Percentiles rank a stretch among this genome's conserved stretches.
These are phyloP conservation scores for Leucoagaricus sp. DNA, from an alignment of 1,284 basidiomycete genomes.

Conservation along the genomic window DNA sequence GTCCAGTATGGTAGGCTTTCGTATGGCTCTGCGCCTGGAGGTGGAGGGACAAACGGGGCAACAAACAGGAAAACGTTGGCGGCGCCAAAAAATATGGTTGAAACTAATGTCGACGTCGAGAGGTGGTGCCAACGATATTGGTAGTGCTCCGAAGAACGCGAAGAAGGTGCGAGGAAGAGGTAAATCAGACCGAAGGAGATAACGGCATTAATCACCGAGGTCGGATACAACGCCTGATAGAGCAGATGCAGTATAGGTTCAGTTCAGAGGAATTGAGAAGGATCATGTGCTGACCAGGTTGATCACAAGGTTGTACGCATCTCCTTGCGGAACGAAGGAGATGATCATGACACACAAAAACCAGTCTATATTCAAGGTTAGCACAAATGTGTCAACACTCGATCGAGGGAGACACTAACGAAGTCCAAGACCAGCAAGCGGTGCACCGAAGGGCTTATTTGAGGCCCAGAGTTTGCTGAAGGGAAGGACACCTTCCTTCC, in stretches of 20 bases:
- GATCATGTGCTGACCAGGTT: conserved; percentile 35
- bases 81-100: conserved; percentile 31
- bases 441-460: conserved; percentile 37
- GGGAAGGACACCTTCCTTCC: conserved; percentile 38
- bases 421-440: conserved; percentile 32
- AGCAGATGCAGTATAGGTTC: neutral
- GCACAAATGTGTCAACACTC: neutral
- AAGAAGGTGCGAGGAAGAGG: conserved; percentile 20
- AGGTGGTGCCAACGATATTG: conserved; percentile 5
- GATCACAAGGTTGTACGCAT: conserved; percentile 37
- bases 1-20: conserved; percentile 37
- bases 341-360: conserved; percentile 30
- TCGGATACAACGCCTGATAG: conserved; percentile 35
- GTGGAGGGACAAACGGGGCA: conserved; percentile 33
- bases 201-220: conserved; percentile 37
- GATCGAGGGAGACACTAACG: conserved; percentile 19
- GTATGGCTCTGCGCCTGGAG: conserved; percentile 33
- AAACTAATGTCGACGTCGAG: conserved; percentile 21
- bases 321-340: conserved; percentile 38
- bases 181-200: conserved; percentile 38
- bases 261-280: neutral
- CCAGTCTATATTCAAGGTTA: conserved; percentile 25
- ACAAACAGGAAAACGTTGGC: conserved; percentile 38
- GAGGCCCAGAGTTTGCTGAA: conserved; percentile 38
- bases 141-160: neutral